Base-by-base conservation (phyloP, 768 basidiomycete genomes). In the Cantharellus cinnabarinus region DNA sequence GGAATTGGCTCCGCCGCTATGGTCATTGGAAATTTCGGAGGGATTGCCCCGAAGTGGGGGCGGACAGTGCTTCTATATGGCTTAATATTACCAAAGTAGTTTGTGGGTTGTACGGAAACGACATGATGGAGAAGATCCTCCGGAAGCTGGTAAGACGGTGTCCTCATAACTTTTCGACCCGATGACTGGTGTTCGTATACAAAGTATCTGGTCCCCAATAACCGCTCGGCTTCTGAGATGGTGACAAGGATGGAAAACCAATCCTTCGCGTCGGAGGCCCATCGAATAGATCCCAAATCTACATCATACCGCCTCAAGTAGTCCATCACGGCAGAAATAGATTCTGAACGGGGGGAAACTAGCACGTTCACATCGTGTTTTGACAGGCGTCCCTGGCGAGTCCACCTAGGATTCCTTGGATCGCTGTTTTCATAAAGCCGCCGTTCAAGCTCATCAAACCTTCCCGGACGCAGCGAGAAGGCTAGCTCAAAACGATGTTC, bases 61-160 rank as follows among this genome's bases (percentile, higher is more conserved):
- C n/a, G 56, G 4, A 42, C 5, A 38, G 5, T 37, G 56, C 14
- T 14, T 4, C 15, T 37, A 5, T 39, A 4, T 7, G 57, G 54
- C 29, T 57, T 52, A 40, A 58, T 34, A 38, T n/a, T 15, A 40
- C 56, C 55, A 54, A 63, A 63, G 2, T 61, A 41, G 34, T 61
- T 58, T 7, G 62, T 63, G 14, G 62, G 62, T 35, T 63, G 62
- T 3, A 63, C 58, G 34, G 58, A 20, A 40, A 58, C 56, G n/a
- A 63, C 41, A 38, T 63, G 51, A n/a, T 56, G 56, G n/a, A 52
- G 44, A 35, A 63, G 20, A 4, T 38, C 14, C 4, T 15, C 35
- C 0, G 62, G 62, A 41, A 63, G 44, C 40, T 57, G 42, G 60
- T 58, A 63, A 7, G 4, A 7, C 14, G 60, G 55, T 2, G 60